Percentiles rank a stretch among this genome's conserved stretches.
These are phyloP conservation scores for Aurifilum marmelostoma DNA, from an alignment of 2,329 filamentous ascomycete genomes.

Conservation along the genomic window DNA sequence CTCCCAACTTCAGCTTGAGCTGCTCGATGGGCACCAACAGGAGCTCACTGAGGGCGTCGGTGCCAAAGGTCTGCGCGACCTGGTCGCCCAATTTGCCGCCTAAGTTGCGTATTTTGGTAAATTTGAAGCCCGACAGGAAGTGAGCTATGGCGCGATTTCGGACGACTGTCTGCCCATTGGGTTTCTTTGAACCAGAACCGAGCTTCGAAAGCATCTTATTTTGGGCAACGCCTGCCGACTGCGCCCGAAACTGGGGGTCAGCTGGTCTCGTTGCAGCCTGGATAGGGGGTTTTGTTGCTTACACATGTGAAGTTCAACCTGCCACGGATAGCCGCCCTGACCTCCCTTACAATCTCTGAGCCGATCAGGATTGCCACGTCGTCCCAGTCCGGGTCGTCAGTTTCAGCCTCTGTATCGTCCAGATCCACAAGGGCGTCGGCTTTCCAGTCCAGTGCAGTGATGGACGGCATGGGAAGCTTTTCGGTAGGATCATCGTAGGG, in stretches of 20 bases:
- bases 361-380: conserved; percentile 86
- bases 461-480: conserved; percentile 68
- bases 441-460: conserved; percentile 78
- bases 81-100: conserved; percentile 93
- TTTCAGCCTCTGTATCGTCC: conserved; percentile 71
- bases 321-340: conserved; percentile 70
- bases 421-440: conserved; percentile 82
- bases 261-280: background rate
- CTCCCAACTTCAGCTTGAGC: conserved; percentile 76
- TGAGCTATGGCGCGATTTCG: conserved; percentile 78
- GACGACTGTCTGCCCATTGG: conserved; percentile 92
- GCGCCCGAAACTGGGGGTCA: background rate
- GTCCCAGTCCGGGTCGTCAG: conserved; percentile 91
- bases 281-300: background rate
- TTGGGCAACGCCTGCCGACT: conserved; percentile 71
- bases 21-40: conserved; percentile 73
- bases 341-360: conserved; percentile 81
- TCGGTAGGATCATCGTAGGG: conserved; percentile 75
- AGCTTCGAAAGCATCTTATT: conserved; percentile 98
- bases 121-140: conserved; percentile 85
- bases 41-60: conserved; percentile 77
- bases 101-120: conserved; percentile 93
- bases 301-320: conserved; percentile 80
- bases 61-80: conserved; percentile 78
- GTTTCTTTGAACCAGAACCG: conserved; percentile 89